phyloP scores from a whole-genome alignment of 345 rosid genomes.

The Crucihimalaya himalaica region DNA sequence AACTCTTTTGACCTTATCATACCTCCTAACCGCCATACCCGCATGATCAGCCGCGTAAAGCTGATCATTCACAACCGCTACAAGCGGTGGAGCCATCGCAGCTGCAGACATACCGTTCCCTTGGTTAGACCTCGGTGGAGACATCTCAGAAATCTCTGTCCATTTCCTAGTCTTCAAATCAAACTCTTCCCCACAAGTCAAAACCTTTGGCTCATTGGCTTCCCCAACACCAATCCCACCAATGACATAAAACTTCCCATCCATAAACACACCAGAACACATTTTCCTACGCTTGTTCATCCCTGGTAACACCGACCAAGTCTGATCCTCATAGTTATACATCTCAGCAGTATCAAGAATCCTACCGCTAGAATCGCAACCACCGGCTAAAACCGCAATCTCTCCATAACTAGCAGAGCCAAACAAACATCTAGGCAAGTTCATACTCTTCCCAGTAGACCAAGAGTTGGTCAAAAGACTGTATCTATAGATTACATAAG shows the following conservation, averaged over 20 bases:
- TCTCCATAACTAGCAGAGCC: constrained; percentile 70
- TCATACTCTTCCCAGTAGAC: constrained; percentile 54
- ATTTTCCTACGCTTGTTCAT: constrained; percentile 71
- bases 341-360: constrained; percentile 62
- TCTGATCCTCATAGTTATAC: constrained; percentile 60
- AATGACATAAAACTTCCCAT: constrained; percentile 73
- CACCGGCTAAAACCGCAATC: constrained; percentile 79
- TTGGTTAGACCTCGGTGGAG: constrained; percentile 40
- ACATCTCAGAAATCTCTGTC: constrained; percentile 66
- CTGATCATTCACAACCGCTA: constrained; percentile 72
- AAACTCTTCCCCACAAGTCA: constrained; percentile 68
- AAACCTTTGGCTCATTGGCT: constrained; percentile 30
- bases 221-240: constrained; percentile 66
- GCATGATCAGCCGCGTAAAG: constrained; percentile 78
- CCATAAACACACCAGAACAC: constrained; percentile 84
- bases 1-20: constrained; percentile 49
- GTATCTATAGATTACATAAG: constrained; percentile 51
- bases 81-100: constrained; percentile 72
- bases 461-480: constrained; percentile 55
- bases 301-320: constrained; percentile 59
- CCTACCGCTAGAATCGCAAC: constrained; percentile 61
- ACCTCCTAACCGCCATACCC: constrained; percentile 52
- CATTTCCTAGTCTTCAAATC: constrained; percentile 59
- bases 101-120: constrained; percentile 40
- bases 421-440: constrained; percentile 73